These are phyloP conservation scores for Solanum ossicruentum DNA, from an alignment of 257 asterid genomes.

Conservation along the genomic window DNA sequence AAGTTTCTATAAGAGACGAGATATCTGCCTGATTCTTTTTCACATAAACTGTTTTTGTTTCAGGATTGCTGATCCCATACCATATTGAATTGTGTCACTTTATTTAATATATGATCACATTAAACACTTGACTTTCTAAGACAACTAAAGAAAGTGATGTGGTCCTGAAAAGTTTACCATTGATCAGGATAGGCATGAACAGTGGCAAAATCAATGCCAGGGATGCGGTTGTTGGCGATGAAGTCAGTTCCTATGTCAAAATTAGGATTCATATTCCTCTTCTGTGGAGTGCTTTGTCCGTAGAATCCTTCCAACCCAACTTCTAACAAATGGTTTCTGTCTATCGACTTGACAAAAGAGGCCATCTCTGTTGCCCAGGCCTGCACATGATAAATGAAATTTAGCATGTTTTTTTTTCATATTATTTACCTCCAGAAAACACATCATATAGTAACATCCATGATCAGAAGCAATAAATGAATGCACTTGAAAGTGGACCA, in stretches of 20 bases:
- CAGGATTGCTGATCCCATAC: not conserved
- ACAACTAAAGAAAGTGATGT: not conserved
- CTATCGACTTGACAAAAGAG: conserved; percentile 61
- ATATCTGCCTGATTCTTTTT: not conserved
- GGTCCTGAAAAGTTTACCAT: conserved; percentile 33
- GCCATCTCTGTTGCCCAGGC: conserved; percentile 90
- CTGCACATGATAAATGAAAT: conserved; percentile 11
- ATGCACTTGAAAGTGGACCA: not conserved
- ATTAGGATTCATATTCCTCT: conserved; percentile 39
- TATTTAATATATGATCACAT: not conserved
- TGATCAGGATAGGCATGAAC: conserved; percentile 86
- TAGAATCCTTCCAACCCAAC: conserved; percentile 91
- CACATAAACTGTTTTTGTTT: not conserved
- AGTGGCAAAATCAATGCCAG: conserved; percentile 73
- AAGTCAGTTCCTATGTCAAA: conserved; percentile 66
- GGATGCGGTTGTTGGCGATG: conserved; percentile 54
- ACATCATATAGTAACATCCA: not conserved
- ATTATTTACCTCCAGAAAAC: not conserved
- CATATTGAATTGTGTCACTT: not conserved
- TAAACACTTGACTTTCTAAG: not conserved
- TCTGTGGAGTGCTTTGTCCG: conserved; percentile 50
- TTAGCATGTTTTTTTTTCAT: not conserved
- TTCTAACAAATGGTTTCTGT: conserved; percentile 67
- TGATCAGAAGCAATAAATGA: not conserved
- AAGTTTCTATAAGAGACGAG: not conserved